Percentiles rank a stretch among this genome's conserved stretches.
Conservation (phyloP, 2,329 filamentous ascomycete species). For the Epichloe hybrida region DNA sequence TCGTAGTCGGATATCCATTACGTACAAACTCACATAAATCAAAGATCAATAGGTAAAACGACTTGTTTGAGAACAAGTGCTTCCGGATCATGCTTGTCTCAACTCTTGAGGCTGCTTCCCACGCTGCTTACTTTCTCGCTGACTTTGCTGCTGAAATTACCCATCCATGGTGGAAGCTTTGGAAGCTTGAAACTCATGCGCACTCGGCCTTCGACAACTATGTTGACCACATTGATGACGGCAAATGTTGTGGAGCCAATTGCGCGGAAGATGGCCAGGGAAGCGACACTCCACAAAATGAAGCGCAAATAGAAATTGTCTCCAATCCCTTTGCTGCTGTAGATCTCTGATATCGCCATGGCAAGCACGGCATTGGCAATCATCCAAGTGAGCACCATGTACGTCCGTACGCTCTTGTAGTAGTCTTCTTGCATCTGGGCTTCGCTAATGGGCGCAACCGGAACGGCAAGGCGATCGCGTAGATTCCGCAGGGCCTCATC, state of each 20-base stretch:
- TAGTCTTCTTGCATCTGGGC: constrained; percentile 92
- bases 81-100: constrained; percentile 3
- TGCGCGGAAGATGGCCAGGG: constrained; percentile 75
- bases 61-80: no score
- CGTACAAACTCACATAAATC: constrained; percentile 6
- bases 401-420: constrained; percentile 91
- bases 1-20: not conserved
- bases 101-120: constrained; percentile 28
- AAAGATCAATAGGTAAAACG: not conserved
- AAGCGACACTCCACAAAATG: constrained; percentile 84
- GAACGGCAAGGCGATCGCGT: constrained; percentile 79
- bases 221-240: constrained; percentile 70
- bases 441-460: constrained; percentile 47
- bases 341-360: constrained; percentile 85
- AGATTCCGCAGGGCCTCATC: constrained; percentile 95
- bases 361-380: constrained; percentile 80
- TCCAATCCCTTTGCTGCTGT: constrained; percentile 55
- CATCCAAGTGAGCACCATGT: constrained; percentile 96
- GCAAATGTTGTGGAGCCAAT: constrained; percentile 71
- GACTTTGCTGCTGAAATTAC: constrained; percentile 29
- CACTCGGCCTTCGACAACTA: constrained; percentile 74
- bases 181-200: constrained; percentile 38
- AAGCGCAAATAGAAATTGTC: constrained; percentile 86
- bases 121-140: constrained; percentile 37
- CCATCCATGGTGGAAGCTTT: constrained; percentile 22